A percentile compares a stretch with the other conserved stretches of the same genome.
These are phyloP conservation scores for Podospora comata DNA, from an alignment of 495 filamentous ascomycete genomes.

Conservation along the genomic window DNA sequence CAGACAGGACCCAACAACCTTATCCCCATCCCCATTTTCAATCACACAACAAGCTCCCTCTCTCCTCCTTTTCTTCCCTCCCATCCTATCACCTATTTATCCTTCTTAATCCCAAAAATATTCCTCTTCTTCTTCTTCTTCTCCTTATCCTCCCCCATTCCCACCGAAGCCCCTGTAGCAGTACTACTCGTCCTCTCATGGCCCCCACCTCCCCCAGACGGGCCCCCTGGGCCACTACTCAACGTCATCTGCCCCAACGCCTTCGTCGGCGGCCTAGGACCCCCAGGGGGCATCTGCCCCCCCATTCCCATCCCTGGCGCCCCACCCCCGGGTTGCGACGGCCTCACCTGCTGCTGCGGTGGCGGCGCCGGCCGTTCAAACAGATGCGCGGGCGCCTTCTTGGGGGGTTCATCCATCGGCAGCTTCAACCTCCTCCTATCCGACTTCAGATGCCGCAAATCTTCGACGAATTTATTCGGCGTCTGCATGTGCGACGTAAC, in stretches of 20 bases:
- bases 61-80: not conserved
- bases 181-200: conserved; percentile 22
- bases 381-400: conserved; percentile 77
- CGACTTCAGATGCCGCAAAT: conserved; percentile 72
- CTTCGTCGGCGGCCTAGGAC: conserved; percentile 29
- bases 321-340: conserved; percentile 29
- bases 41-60: not conserved
- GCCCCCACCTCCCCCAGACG: conserved; percentile 8
- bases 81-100: not conserved
- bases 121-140: conserved; percentile 73
- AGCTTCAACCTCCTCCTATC: conserved; percentile 73
- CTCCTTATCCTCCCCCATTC: conserved; percentile 36
- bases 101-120: conserved; percentile 69
- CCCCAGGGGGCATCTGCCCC: conserved; percentile 25
- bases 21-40: not conserved
- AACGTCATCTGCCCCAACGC: conserved; percentile 35
- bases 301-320: conserved; percentile 15
- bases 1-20: not conserved
- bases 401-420: conserved; percentile 75
- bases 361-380: conserved; percentile 71
- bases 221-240: conserved; percentile 18
- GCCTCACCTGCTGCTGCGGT: conserved; percentile 25
- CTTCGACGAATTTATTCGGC: conserved; percentile 73
- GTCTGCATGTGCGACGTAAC: conserved; percentile 89
- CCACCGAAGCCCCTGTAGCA: conserved; percentile 29